Evolutionary conservation across 2,329 filamentous ascomycete genomes (phyloP).

Genomic region (Hypoxylon sp.): DNA sequence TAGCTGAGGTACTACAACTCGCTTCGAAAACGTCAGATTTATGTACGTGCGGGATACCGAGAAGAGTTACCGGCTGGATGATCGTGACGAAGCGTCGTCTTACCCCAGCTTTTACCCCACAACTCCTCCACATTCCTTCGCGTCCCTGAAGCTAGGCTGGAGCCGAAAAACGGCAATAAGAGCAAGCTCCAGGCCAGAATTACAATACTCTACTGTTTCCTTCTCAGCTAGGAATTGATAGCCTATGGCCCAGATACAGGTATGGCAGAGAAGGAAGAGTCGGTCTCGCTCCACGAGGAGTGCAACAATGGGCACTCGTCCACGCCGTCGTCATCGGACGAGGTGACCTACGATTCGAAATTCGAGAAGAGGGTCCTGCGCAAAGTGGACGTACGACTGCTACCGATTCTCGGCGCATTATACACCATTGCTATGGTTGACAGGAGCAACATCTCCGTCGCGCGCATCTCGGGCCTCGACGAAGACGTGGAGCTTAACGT

Average conservation of each 20-base stretch:
- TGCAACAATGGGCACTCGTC: constrained; percentile 5
- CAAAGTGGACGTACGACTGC: constrained; percentile 56
- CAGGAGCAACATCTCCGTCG: constrained; percentile 54
- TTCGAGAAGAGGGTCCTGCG: constrained; percentile 46
- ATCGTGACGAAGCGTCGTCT: constrained; percentile 19
- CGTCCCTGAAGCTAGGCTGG: neutral
- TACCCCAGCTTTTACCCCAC: constrained; percentile 46
- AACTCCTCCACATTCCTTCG: constrained; percentile 37
- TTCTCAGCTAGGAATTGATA: constrained; percentile 1
- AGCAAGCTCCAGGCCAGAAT: neutral
- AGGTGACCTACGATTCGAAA: constrained; percentile 28
- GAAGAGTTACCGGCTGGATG: constrained; percentile 21
- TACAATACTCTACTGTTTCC: neutral
- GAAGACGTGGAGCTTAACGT: constrained; percentile 56
- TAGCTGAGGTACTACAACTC: constrained; percentile 22
- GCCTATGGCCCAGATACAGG: neutral
- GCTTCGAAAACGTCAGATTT: constrained; percentile 23
- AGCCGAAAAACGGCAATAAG: constrained; percentile 32
- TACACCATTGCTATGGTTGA: constrained; percentile 53
- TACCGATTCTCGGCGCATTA: constrained; percentile 51
- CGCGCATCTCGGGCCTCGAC: constrained; percentile 54
- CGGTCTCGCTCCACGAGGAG: constrained; percentile 41
- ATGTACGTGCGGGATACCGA: constrained; percentile 26
- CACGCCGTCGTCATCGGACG: constrained; percentile 5
- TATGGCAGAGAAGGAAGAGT: constrained; percentile 41